Base-by-base conservation (phyloP, 495 filamentous ascomycete genomes). In the Trichoderma virens region DNA sequence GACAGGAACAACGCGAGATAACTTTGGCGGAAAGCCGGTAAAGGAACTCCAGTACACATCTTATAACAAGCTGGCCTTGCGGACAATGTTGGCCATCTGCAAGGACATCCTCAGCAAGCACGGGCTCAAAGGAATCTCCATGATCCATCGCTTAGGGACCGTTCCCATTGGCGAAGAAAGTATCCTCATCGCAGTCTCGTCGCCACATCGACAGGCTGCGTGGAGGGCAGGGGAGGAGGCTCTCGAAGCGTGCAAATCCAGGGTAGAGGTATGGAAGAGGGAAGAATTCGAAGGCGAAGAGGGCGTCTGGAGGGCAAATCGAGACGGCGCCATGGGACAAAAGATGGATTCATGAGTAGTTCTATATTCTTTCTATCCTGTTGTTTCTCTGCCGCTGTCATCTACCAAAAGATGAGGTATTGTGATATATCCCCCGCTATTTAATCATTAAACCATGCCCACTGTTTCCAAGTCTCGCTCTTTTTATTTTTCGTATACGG, bases 241-340 rank as follows among this genome's bases (percentile, higher is more conserved):
- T 43, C 76, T 98, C 68, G 93, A 98, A 82, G 77, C 80, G 70
- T 91, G 89, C 69, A 98, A 98, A 78, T 85, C 82, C 69, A 83
- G 80, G 65, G 89, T 89, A 45, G 94, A 98, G 82, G 87, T 98
- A 60, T 98, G 94, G 94, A 98, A 98, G 78, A 79, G 84, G 71
- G 94, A 98, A 80, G 88, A 90, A 70, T 98, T 98, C 83, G 85
- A 74, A 23, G 87, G 81, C 13, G 86, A 85, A 64, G 91, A 90
- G 62, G 84, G 82, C 56, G 85, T 96, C 62, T 98, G 93, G 93
- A 87, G 93, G 79, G 91, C 89, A 65, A 98, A 98, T 80, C 77
- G 88, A 70, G 92, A 96, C 78, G 87, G 90, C 56, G 76, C 78
- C 71, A 74, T 70, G 8, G 88, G 86, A 5, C 78, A 77, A 61